Evolutionary conservation across 164 flowering plant genomes (phyloP).

Genomic region (Chimonanthus praecox): DNA sequence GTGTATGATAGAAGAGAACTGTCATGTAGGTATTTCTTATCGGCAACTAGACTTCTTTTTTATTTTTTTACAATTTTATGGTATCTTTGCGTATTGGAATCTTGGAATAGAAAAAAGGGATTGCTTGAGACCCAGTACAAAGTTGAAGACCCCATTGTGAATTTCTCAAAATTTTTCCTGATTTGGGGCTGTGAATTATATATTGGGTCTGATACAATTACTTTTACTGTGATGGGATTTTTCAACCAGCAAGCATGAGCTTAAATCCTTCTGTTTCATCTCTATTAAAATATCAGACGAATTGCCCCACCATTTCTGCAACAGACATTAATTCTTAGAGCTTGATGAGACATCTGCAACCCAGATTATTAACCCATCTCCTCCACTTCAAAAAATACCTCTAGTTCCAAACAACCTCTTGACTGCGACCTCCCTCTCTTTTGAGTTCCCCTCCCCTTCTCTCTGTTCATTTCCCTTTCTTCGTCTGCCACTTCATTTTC

Average conservation of each 20-base stretch:
- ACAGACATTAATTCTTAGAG: slow-evolving; percentile 30
- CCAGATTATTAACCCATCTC: slow-evolving; percentile 28
- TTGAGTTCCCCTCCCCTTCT: slow-evolving; percentile 32
- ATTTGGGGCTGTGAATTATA: not conserved
- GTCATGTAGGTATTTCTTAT: slow-evolving; percentile 21
- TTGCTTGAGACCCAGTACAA: slow-evolving; percentile 8
- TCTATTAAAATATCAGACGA: slow-evolving; percentile 16
- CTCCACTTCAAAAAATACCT: slow-evolving; percentile 12
- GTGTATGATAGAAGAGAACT: not conserved
- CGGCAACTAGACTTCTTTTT: not conserved
- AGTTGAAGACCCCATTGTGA: not conserved
- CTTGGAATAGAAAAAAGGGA: slow-evolving; percentile 5
- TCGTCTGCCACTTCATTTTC: slow-evolving; percentile 13
- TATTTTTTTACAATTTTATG: not conserved
- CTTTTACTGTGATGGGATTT: slow-evolving; percentile 13
- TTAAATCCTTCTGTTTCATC: slow-evolving; percentile 11
- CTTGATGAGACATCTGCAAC: slow-evolving; percentile 41
- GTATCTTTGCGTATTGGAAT: slow-evolving; percentile 20
- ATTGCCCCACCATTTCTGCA: slow-evolving; percentile 29
- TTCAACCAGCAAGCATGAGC: slow-evolving; percentile 12
- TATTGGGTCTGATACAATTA: not conserved
- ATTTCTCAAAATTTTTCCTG: not conserved
- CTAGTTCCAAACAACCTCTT: slow-evolving; percentile 21
- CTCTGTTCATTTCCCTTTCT: slow-evolving; percentile 30
- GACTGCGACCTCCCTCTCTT: slow-evolving; percentile 22